These are phyloP conservation scores for Lachnellula suecica DNA, from an alignment of 2,329 filamentous ascomycete genomes.

Conservation along the genomic window DNA sequence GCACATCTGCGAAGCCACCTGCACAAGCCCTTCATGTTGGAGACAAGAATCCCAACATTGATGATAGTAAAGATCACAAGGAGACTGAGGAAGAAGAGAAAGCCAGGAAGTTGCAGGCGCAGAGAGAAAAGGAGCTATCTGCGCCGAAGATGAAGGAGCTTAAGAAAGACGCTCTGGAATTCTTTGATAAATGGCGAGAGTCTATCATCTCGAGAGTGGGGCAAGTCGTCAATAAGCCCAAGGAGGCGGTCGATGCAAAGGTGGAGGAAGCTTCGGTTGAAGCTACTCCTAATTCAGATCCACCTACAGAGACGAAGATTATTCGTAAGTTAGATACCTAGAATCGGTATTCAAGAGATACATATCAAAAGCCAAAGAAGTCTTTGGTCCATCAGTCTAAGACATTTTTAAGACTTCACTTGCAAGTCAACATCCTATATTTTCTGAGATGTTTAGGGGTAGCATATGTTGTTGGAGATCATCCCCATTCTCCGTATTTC, in stretches of 20 bases:
- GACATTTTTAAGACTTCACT: no score
- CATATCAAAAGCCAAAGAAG: no score
- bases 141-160: constrained; percentile 58
- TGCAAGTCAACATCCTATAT: no score
- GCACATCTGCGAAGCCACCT: constrained; percentile 23
- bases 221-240: constrained; percentile 60
- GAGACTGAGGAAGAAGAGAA: constrained; percentile 33
- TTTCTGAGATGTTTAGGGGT: no score
- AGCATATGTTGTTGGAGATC: no score
- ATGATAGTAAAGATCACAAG: constrained; percentile 28
- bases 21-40: constrained; percentile 31
- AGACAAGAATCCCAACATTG: constrained; percentile 37
- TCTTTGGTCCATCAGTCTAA: no score
- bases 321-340: constrained; percentile 32
- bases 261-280: constrained; percentile 29
- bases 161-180: constrained; percentile 66
- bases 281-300: constrained; percentile 21
- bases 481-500: no score
- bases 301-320: constrained; percentile 24
- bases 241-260: constrained; percentile 37
- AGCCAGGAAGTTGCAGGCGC: constrained; percentile 29
- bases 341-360: no score
- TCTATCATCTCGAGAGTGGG: constrained; percentile 68
- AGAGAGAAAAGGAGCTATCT: constrained; percentile 48
- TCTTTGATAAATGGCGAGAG: constrained; percentile 81